These are phyloP conservation scores for Lactarius akahatsu DNA, from an alignment of 768 basidiomycete genomes.

Conservation along the genomic window DNA sequence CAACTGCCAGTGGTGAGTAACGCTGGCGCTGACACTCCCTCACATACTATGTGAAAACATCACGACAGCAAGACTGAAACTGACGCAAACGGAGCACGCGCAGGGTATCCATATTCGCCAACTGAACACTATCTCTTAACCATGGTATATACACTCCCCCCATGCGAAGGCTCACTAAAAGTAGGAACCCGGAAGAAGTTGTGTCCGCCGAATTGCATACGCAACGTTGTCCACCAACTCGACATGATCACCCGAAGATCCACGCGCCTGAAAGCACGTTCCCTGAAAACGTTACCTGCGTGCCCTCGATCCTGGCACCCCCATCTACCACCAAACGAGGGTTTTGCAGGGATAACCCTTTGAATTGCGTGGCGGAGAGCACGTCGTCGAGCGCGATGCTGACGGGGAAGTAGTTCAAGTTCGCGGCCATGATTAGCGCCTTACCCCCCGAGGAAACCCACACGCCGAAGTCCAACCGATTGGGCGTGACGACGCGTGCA, in stretches of 20 bases:
- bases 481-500: conserved; percentile 11
- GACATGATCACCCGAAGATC: conserved; percentile 9
- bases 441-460: conserved; percentile 6
- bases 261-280: conserved; percentile 14
- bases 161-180: too few relatives aligned
- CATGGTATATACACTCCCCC: too few relatives aligned
- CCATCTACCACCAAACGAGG: conserved; percentile 9
- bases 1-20: too few relatives aligned
- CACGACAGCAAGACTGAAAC: too few relatives aligned
- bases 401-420: conserved; percentile 17
- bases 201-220: too few relatives aligned
- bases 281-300: not conserved
- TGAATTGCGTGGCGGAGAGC: not conserved
- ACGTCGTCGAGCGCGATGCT: conserved; percentile 8
- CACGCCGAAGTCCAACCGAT: conserved; percentile 22
- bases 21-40: too few relatives aligned
- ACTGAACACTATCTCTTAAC: too few relatives aligned
- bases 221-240: not conserved
- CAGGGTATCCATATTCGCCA: too few relatives aligned
- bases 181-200: too few relatives aligned
- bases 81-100: too few relatives aligned
- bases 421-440: conserved; percentile 19
- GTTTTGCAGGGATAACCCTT: not conserved
- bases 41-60: too few relatives aligned
- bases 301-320: conserved; percentile 5